Evolutionary conservation across 345 rosid genomes (phyloP), one percentile per base, ranked within the genome.

Genomic region (Citrus australasica): DNA sequence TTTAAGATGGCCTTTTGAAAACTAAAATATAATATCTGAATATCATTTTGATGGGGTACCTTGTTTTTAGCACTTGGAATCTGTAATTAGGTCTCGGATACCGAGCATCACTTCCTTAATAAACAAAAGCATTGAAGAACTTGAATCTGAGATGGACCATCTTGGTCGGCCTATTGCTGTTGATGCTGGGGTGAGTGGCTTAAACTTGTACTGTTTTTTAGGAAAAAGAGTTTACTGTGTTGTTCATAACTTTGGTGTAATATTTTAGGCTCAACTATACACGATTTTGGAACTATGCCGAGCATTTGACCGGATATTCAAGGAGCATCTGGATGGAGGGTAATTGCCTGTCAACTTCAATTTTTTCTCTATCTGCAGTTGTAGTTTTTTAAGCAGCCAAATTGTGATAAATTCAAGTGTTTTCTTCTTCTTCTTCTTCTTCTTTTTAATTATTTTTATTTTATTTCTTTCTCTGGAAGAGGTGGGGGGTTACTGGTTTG

Each of bases 301-400:
- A 75, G 97, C 95, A 77, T 93, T 95, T 65, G 98, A 95, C 82
- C 86, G 85, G 75, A 86, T 93, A 83, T 95, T 93, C 85, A 95
- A 93, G 90, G 98, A 95, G 83, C 98, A 95, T 82, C 67, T 95
- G 79, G 95, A 93, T 86, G 98, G 98, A 82, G 97, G 98, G 98
- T 95, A 90, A 82, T 16, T 69, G 74, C 35, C 35, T 19, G 4
- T 78, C 32, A 30, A 42, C 9, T 62, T 40, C 35, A 25, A 70
- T 33, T n/a, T 13, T 73, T 22, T 59, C 11, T 16, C 28, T 24
- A 3, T 11, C 62, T 65, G 7, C 5, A 61, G 28, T 67, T 72
- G 51, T 35, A 35, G 37, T 66, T 65, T 13, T 14, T 63, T 63
- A 21, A 6, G 62, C 62, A n/a, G 61, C 8, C 28, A 24, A 24